These are phyloP conservation scores for Saccharomyces hybrid DNA, from an alignment of 1,139 yeast species.

Conservation along the genomic window DNA sequence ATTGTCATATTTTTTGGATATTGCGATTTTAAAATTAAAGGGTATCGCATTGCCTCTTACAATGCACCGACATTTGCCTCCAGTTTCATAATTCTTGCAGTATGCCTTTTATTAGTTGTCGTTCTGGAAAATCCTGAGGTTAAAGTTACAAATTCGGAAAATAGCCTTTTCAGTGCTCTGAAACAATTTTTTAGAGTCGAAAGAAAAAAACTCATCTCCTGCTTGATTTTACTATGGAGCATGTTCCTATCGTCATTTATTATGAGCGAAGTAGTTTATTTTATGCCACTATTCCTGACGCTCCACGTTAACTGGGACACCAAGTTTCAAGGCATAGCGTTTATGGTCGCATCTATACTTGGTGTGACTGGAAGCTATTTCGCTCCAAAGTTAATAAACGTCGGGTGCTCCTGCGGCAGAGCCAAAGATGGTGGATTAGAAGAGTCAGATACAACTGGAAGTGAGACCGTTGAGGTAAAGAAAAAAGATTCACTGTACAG, in stretches of 20 bases:
- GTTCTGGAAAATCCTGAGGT: slow-evolving; percentile 5
- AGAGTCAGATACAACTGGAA: neutral
- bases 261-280: slow-evolving; percentile 8
- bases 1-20: slow-evolving; percentile 7
- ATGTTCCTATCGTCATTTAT: slow-evolving; percentile 7
- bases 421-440: neutral
- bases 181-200: slow-evolving; percentile 4
- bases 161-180: neutral
- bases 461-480: neutral
- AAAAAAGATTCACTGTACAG: slow-evolving; percentile 1
- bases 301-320: slow-evolving; percentile 5
- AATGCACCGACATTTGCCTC: slow-evolving; percentile 8
- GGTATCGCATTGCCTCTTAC: slow-evolving; percentile 5
- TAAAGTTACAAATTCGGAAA: neutral
- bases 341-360: slow-evolving; percentile 6
- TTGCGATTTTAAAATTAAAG: slow-evolving; percentile 4
- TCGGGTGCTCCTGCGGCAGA: neutral
- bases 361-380: slow-evolving; percentile 8
- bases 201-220: slow-evolving; percentile 2
- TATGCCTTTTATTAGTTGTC: slow-evolving; percentile 2
- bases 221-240: slow-evolving; percentile 6
- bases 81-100: slow-evolving; percentile 4
- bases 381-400: slow-evolving; percentile 6
- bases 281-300: slow-evolving; percentile 7
- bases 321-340: slow-evolving; percentile 6